These are phyloP conservation scores for Penicillium verhagenii DNA, from an alignment of 495 filamentous ascomycete species.

Conservation along the genomic window DNA sequence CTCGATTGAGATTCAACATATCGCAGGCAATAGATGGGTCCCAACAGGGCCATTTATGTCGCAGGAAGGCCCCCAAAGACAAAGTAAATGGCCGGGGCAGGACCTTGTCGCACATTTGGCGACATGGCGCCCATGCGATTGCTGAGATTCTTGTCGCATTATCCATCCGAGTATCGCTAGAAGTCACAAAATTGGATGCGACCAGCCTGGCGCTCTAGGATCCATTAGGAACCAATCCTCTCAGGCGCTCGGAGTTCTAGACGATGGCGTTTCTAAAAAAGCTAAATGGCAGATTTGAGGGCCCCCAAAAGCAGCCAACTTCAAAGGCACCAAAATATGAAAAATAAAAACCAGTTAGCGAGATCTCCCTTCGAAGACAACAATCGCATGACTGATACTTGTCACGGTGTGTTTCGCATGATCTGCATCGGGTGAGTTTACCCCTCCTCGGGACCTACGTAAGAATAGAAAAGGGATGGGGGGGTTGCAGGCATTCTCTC, in stretches of 20 bases:
- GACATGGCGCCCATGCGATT: conserved; percentile 16
- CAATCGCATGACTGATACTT: conserved; percentile 25
- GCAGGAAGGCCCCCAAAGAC: neutral
- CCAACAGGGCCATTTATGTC: neutral
- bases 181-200: conserved; percentile 5
- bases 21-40: conserved; percentile 7
- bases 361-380: neutral
- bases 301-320: neutral
- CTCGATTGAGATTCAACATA: conserved; percentile 11
- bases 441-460: conserved; percentile 31
- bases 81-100: neutral
- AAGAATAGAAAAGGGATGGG: conserved; percentile 17
- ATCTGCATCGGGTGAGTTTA: conserved; percentile 29
- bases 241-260: conserved; percentile 3
- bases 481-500: conserved; percentile 14
- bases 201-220: conserved; percentile 9
- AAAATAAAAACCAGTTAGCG: conserved; percentile 1
- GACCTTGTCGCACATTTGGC: conserved; percentile 15
- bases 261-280: neutral
- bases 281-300: neutral
- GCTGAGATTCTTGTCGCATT: conserved; percentile 26
- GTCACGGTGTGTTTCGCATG: conserved; percentile 27
- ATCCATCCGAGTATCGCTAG: conserved; percentile 2
- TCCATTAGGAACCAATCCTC: neutral
- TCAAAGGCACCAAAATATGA: too few relatives aligned